A percentile compares a stretch with the other conserved stretches of the same genome.
phyloP scores from a whole-genome alignment of 345 rosid genomes.

The Leavenworthia alabamica region DNA sequence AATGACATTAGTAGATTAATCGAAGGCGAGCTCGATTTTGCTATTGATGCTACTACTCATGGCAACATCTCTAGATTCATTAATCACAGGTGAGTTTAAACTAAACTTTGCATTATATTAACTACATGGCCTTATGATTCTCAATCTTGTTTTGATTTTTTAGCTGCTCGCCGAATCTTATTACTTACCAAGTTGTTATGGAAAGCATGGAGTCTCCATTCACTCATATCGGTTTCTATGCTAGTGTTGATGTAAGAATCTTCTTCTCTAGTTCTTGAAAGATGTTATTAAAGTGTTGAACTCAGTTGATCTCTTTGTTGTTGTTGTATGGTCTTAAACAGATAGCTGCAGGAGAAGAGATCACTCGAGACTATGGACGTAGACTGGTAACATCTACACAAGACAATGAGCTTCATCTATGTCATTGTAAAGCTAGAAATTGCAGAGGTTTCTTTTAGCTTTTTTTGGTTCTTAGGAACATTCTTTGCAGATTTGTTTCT shows the following conservation, averaged over 20 bases:
- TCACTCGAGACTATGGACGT: slow-evolving; percentile 57
- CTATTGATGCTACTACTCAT: slow-evolving; percentile 70
- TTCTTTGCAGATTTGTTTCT: slow-evolving; percentile 23
- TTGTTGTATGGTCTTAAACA: slow-evolving; percentile 35
- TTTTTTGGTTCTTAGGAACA: slow-evolving; percentile 10
- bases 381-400: slow-evolving; percentile 43
- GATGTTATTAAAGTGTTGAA: background rate
- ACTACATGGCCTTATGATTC: background rate
- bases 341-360: slow-evolving; percentile 91
- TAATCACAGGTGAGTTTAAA: slow-evolving; percentile 73
- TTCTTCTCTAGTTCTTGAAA: slow-evolving; percentile 4
- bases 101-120: background rate
- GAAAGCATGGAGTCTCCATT: slow-evolving; percentile 80
- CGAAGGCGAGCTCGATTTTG: slow-evolving; percentile 51
- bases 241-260: slow-evolving; percentile 76
- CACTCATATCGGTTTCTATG: slow-evolving; percentile 84
- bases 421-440: slow-evolving; percentile 62
- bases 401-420: slow-evolving; percentile 41
- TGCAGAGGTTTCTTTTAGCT: slow-evolving; percentile 61
- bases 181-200: slow-evolving; percentile 71
- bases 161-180: slow-evolving; percentile 91
- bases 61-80: slow-evolving; percentile 89
- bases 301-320: background rate
- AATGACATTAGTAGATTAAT: slow-evolving; percentile 82
- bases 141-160: slow-evolving; percentile 19